Percentiles rank a stretch among this genome's conserved stretches.
Conservation (phyloP, 345 rosid genomes). For the Atalantia buxifolia region DNA sequence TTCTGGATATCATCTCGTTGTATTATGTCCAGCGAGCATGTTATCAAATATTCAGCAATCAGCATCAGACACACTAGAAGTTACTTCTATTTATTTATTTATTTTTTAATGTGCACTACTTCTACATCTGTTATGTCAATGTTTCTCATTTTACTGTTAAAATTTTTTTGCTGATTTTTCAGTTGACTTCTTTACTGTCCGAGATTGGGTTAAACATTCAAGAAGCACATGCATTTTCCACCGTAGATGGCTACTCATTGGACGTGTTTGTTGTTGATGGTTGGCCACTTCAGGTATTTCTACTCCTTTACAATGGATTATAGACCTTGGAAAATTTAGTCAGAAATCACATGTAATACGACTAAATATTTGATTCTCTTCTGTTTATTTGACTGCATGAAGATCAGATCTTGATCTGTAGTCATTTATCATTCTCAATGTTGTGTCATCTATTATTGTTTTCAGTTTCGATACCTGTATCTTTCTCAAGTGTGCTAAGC, state of each 20-base stretch:
- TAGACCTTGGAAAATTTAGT: slow-evolving; percentile 3
- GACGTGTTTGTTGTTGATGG: slow-evolving; percentile 74
- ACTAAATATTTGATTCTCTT: not conserved
- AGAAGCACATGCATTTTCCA: slow-evolving; percentile 78
- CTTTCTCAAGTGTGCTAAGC: not conserved
- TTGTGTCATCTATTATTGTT: not conserved
- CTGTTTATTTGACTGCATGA: not conserved
- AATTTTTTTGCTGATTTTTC: slow-evolving; percentile 26
- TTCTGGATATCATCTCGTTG: slow-evolving; percentile 3
- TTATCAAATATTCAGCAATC: not conserved
- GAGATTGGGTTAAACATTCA: slow-evolving; percentile 67
- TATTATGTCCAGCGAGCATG: not conserved
- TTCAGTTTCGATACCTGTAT: not conserved
- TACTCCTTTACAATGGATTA: not conserved
- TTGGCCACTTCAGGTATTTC: slow-evolving; percentile 50
- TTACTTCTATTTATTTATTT: not conserved
- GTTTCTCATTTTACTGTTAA: not conserved
- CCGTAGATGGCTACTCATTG: slow-evolving; percentile 64
- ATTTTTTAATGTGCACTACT: not conserved
- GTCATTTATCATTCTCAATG: slow-evolving; percentile 2
- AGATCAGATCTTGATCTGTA: slow-evolving; percentile 1
- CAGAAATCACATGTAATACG: not conserved
- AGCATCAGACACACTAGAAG: not conserved
- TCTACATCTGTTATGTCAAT: not conserved
- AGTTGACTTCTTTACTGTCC: slow-evolving; percentile 60